These are phyloP conservation scores for Gossypium turneri DNA, from an alignment of 345 rosid species.

Conservation along the genomic window DNA sequence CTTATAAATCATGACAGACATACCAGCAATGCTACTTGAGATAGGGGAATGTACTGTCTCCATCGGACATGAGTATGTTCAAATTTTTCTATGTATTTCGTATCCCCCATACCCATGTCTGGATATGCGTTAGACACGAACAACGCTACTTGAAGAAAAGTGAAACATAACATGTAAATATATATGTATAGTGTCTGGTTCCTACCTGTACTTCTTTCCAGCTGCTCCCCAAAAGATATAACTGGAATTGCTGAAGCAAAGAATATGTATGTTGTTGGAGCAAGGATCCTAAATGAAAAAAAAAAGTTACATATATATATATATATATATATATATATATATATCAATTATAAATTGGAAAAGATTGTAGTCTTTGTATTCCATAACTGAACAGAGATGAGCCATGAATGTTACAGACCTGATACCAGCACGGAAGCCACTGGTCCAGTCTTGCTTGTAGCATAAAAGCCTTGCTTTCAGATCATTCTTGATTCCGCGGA, in stretches of 20 bases:
- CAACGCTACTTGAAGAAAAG: too few species aligned
- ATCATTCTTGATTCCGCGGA: slow-evolving; percentile 72
- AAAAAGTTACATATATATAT: neutral
- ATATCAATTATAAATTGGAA: neutral
- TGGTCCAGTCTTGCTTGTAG: slow-evolving; percentile 77
- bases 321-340: too few species aligned
- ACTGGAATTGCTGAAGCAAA: slow-evolving; percentile 90
- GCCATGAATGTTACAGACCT: slow-evolving; percentile 36
- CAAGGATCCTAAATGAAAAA: slow-evolving; percentile 49
- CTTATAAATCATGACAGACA: slow-evolving; percentile 3
- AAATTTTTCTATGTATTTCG: too few species aligned
- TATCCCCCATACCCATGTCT: too few species aligned
- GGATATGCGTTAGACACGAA: too few species aligned
- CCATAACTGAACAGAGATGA: neutral
- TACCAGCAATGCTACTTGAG: neutral
- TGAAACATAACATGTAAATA: neutral
- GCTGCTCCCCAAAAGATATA: slow-evolving; percentile 81
- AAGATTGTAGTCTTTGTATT: neutral
- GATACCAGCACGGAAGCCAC: slow-evolving; percentile 64
- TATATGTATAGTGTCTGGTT: neutral
- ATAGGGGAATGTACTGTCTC: too few species aligned
- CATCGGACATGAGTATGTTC: too few species aligned
- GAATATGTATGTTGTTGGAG: slow-evolving; percentile 78
- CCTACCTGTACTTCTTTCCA: slow-evolving; percentile 67
- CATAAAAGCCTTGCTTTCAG: slow-evolving; percentile 60